Evolutionary conservation across 495 filamentous ascomycete species (phyloP).

Genomic region (Daldinia loculata): DNA sequence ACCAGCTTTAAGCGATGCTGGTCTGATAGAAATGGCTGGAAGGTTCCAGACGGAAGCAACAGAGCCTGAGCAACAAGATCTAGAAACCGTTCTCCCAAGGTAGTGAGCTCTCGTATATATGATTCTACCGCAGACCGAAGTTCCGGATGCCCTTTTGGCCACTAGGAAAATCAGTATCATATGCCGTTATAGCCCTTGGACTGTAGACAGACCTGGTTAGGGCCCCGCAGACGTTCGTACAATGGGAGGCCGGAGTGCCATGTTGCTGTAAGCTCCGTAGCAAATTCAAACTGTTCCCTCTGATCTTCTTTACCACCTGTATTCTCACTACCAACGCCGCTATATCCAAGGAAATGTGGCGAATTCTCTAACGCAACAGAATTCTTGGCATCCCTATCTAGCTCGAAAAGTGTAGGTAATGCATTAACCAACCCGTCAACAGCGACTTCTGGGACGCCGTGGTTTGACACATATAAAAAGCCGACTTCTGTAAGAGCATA

Average conservation of each 20-base stretch:
- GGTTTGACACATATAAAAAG: conserved; percentile 63
- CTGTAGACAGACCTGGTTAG: conserved; percentile 53
- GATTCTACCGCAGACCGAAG: conserved; percentile 45
- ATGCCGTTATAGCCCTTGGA: not conserved
- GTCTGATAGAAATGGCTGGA: conserved; percentile 61
- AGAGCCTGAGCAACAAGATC: conserved; percentile 61
- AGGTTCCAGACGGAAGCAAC: conserved; percentile 49
- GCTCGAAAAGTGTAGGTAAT: conserved; percentile 57
- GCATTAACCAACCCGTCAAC: conserved; percentile 51
- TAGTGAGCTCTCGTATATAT: conserved; percentile 59
- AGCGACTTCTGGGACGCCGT: conserved; percentile 50
- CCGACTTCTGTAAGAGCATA: conserved; percentile 59
- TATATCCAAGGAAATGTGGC: conserved; percentile 65
- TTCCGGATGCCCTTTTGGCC: conserved; percentile 24
- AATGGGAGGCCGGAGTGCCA: conserved; percentile 49
- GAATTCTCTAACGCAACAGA: conserved; percentile 57
- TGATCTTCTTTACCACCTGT: conserved; percentile 59
- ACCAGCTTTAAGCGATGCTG: conserved; percentile 65
- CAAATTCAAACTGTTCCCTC: conserved; percentile 66
- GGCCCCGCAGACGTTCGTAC: conserved; percentile 62
- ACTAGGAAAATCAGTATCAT: conserved; percentile 36
- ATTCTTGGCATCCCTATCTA: conserved; percentile 50
- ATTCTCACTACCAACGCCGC: conserved; percentile 58
- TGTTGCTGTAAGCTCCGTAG: conserved; percentile 56
- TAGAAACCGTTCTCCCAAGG: conserved; percentile 58